Conservation (phyloP, 208 protist species). For the Porcisia hertigi region DNA sequence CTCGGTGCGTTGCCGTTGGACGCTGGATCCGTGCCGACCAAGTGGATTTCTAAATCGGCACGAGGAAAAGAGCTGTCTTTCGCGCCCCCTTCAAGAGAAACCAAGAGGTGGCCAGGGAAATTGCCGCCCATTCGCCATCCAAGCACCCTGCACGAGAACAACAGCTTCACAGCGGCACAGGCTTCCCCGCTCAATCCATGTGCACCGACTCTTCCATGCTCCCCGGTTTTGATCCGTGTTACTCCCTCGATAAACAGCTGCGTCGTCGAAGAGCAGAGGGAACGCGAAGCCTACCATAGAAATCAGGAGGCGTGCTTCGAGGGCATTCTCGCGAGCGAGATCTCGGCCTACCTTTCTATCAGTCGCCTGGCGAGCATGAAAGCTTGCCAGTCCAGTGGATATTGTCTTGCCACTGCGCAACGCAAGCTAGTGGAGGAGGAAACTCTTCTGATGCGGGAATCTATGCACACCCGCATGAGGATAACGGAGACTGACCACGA, state of each 20-base stretch:
- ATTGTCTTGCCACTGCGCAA: slow-evolving; percentile 1
- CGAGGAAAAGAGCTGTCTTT: not conserved
- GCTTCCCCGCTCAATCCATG: slow-evolving; percentile 3
- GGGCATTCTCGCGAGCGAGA: slow-evolving; percentile 24
- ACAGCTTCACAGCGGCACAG: not conserved
- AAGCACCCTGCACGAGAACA: not conserved
- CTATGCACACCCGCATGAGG: slow-evolving; percentile 15
- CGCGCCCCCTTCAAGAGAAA: no score
- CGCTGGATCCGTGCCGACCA: not conserved
- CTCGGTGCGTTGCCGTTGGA: not conserved
- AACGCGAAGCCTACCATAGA: slow-evolving; percentile 15
- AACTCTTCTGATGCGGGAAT: slow-evolving; percentile 9
- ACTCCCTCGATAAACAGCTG: not conserved
- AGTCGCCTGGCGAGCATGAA: slow-evolving; percentile 6
- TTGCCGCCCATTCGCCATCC: not conserved
- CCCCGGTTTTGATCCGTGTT: slow-evolving; percentile 5
- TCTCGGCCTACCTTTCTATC: slow-evolving; percentile 22
- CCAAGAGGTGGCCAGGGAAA: not conserved
- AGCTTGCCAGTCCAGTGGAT: slow-evolving; percentile 13
- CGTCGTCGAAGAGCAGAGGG: slow-evolving; percentile 28
- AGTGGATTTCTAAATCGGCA: not conserved
- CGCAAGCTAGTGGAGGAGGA: slow-evolving; percentile 14
- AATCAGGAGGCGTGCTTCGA: slow-evolving; percentile 17
- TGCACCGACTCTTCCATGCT: slow-evolving; percentile 1
- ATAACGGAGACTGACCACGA: slow-evolving; percentile 14